Conservation (phyloP, 495 filamentous ascomycete species). For the Trichocladium uniseriatum region DNA sequence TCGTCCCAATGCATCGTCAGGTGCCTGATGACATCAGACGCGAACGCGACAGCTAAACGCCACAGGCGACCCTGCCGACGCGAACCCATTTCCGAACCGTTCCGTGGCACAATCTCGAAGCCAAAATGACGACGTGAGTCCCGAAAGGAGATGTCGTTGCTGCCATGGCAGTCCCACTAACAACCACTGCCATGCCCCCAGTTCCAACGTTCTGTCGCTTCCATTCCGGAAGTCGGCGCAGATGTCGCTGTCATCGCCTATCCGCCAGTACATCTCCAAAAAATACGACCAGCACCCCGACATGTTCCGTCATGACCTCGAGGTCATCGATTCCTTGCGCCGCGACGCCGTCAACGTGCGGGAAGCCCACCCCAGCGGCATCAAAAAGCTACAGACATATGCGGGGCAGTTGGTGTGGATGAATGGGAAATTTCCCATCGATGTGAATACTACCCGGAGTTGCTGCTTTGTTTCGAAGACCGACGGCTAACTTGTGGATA, state of each 20-base stretch:
- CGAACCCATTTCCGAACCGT: too few species aligned
- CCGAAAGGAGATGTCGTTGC: too few species aligned
- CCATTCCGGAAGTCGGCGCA: constrained; percentile 80
- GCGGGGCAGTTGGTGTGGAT: constrained; percentile 93
- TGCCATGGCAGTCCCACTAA: too few species aligned
- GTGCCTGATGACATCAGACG: too few species aligned
- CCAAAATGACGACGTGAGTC: too few species aligned
- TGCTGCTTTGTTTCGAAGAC: not conserved
- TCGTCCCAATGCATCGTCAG: too few species aligned
- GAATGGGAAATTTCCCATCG: constrained; percentile 90
- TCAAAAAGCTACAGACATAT: constrained; percentile 79
- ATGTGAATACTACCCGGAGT: constrained; percentile 42
- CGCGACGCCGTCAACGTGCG: constrained; percentile 75
- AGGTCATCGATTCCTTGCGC: constrained; percentile 74
- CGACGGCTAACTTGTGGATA: constrained; percentile 15
- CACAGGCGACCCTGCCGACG: too few species aligned
- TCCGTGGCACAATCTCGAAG: too few species aligned
- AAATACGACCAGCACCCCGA: constrained; percentile 99
- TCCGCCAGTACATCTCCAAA: constrained; percentile 91
- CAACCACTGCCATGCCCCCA: not conserved
- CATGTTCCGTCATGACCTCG: constrained; percentile 87
- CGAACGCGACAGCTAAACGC: too few species aligned
- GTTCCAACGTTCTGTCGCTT: constrained; percentile 46
- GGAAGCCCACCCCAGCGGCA: constrained; percentile 82
- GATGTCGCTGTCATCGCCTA: constrained; percentile 66